phyloP scores from a whole-genome alignment of 306 rosid genomes.

The Casuarina glauca region DNA sequence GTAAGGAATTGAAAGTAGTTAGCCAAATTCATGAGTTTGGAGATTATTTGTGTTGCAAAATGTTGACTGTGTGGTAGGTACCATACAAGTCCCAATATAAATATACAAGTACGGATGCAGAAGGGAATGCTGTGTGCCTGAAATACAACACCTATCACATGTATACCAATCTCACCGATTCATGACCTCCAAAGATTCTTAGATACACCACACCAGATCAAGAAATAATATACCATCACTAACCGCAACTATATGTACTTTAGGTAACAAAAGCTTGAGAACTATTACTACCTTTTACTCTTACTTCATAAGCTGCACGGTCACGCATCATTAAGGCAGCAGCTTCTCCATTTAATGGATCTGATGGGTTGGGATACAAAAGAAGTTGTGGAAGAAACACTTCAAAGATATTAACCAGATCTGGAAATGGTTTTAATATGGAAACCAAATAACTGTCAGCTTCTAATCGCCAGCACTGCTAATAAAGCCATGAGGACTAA shows the following conservation, averaged over 20 bases:
- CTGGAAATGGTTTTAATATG: slow-evolving; percentile 36
- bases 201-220: background rate
- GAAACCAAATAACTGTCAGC: slow-evolving; percentile 15
- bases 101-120: background rate
- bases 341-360: slow-evolving; percentile 86
- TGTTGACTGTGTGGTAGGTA: background rate
- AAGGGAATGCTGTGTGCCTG: background rate
- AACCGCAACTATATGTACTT: background rate
- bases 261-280: slow-evolving; percentile 14
- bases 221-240: slow-evolving; percentile 8
- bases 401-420: slow-evolving; percentile 82
- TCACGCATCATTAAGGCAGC: slow-evolving; percentile 88
- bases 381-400: slow-evolving; percentile 95
- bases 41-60: too few species aligned
- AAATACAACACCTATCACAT: background rate
- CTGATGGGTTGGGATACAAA: slow-evolving; percentile 84
- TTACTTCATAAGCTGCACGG: slow-evolving; percentile 64
- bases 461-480: slow-evolving; percentile 16
- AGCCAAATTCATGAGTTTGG: background rate
- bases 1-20: background rate
- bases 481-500: slow-evolving; percentile 11
- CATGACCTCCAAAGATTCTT: slow-evolving; percentile 5
- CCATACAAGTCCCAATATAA: background rate
- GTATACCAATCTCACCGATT: slow-evolving; percentile 7
- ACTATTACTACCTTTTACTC: slow-evolving; percentile 68